Evolutionary conservation across 495 filamentous ascomycete species (phyloP).

Genomic region (Aspergillus hancockii): DNA sequence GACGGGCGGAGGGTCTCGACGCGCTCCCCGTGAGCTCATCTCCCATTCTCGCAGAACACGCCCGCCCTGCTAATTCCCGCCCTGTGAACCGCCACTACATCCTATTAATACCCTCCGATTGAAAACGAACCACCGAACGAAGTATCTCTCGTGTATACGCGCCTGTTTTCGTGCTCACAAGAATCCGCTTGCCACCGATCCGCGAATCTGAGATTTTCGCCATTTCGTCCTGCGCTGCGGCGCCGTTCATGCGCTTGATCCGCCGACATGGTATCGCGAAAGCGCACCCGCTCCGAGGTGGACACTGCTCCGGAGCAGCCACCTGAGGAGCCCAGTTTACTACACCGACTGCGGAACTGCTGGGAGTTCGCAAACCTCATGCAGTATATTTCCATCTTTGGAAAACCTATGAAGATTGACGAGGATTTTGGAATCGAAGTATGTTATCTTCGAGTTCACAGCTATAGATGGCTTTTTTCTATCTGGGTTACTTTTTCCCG

Average conservation of each 20-base stretch:
- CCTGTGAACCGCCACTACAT: neutral
- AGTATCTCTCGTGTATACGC: neutral
- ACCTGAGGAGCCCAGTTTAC: conserved; percentile 52
- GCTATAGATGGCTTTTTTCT: neutral
- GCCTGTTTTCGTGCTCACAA: conserved; percentile 3
- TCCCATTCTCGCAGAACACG: conserved; percentile 30
- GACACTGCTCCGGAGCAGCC: conserved; percentile 47
- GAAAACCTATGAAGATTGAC: conserved; percentile 82
- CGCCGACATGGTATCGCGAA: conserved; percentile 59
- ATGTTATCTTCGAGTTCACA: conserved; percentile 28
- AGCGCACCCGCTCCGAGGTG: conserved; percentile 72
- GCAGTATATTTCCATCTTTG: conserved; percentile 91
- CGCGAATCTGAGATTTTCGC: conserved; percentile 4
- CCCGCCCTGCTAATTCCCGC: conserved; percentile 10
- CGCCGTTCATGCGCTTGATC: conserved; percentile 33
- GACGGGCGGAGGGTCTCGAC: conserved; percentile 34
- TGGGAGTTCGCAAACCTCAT: conserved; percentile 96
- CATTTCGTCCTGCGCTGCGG: conserved; percentile 23
- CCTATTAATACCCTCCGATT: neutral
- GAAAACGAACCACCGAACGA: neutral
- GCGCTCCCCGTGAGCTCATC: conserved; percentile 42
- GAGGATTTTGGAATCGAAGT: conserved; percentile 86
- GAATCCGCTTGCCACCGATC: conserved; percentile 2
- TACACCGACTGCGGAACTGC: conserved; percentile 76
- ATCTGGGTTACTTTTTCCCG: neutral